phyloP scores from a whole-genome alignment of 305 asterid species.

The Plantago rigida region DNA sequence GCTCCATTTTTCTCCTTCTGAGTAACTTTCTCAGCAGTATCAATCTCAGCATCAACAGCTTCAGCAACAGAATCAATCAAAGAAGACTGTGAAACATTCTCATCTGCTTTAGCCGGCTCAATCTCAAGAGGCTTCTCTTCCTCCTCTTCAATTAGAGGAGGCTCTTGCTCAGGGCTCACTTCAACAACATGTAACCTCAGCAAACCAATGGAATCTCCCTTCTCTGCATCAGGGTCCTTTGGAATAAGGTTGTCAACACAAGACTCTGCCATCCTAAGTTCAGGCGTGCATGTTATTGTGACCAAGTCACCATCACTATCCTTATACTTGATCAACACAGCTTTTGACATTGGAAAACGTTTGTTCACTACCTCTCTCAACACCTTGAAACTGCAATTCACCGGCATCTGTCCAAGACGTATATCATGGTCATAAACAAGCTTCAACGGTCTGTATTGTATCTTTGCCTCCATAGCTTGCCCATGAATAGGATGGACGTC shows the following conservation, averaged over 20 bases:
- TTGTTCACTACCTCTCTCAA: constrained; percentile 64
- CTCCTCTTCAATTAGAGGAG: constrained; percentile 66
- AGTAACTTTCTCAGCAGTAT: constrained; percentile 35
- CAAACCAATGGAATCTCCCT: constrained; percentile 43
- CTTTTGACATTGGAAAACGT: constrained; percentile 75
- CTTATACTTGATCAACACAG: constrained; percentile 71
- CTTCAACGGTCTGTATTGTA: constrained; percentile 60
- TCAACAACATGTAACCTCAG: constrained; percentile 82
- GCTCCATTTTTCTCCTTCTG: constrained; percentile 42
- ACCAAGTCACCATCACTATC: constrained; percentile 80
- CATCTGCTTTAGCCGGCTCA: constrained; percentile 44
- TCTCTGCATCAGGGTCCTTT: constrained; percentile 41
- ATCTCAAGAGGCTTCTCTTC: constrained; percentile 55
- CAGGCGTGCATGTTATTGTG: constrained; percentile 66
- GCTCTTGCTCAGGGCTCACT: constrained; percentile 93
- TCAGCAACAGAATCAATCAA: constrained; percentile 38
- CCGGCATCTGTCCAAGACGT: constrained; percentile 85
- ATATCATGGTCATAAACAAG: constrained; percentile 91
- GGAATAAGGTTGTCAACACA: constrained; percentile 40
- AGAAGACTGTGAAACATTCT: constrained; percentile 43
- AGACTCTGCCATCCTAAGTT: constrained; percentile 71
- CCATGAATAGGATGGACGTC: constrained; percentile 20
- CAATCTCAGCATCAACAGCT: constrained; percentile 42
- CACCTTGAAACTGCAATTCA: constrained; percentile 52
- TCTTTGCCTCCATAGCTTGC: constrained; percentile 27